These are phyloP conservation scores for Hippophae gyantsensis DNA, from an alignment of 306 rosid species.

Conservation along the genomic window DNA sequence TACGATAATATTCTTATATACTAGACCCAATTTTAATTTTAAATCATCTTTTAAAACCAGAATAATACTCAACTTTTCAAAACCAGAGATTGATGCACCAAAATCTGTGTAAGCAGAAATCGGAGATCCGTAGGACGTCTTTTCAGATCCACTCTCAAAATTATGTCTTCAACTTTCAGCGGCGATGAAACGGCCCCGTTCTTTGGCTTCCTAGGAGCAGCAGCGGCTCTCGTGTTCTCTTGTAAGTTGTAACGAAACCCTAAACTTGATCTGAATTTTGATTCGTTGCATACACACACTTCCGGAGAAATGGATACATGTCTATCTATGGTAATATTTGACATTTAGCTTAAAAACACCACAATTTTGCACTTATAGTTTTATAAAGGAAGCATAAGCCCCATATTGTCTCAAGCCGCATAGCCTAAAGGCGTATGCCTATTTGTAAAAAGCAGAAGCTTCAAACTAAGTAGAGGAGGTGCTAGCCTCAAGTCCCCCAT, in stretches of 20 bases:
- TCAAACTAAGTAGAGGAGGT: no score
- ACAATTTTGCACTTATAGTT: no score
- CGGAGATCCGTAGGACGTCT: conserved; percentile 33
- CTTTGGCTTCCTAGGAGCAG: conserved; percentile 87
- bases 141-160: conserved; percentile 19
- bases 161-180: conserved; percentile 57
- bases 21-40: no score
- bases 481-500: no score
- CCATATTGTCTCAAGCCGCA: no score
- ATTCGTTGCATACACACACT: conserved; percentile 7
- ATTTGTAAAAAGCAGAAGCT: no score
- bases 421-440: no score
- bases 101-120: conserved; percentile 6
- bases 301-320: neutral
- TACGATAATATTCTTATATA: no score
- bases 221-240: conserved; percentile 83
- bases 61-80: no score
- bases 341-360: no score
- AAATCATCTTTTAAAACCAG: no score
- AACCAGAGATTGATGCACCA: neutral
- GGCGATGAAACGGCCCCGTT: conserved; percentile 94
- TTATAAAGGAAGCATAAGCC: no score
- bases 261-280: neutral
- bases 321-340: neutral
- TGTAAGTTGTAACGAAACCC: conserved; percentile 31